Evolutionary conservation across 225 moss, liverwort and hornwort genomes (phyloP).

Genomic region (Rhytidiadelphus loreus): DNA sequence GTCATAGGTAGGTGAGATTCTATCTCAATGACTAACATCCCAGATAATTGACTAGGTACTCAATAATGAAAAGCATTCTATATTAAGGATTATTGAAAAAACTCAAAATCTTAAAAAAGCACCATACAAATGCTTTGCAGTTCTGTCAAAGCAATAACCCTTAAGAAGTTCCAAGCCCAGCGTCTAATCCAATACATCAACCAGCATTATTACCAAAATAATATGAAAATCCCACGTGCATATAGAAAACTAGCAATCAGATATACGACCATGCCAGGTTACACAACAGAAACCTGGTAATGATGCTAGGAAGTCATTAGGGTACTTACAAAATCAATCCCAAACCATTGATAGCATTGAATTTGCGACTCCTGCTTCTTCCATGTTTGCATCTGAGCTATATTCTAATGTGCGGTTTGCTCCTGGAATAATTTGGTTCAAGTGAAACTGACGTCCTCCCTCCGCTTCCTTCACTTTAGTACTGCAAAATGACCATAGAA

Average conservation of each 20-base stretch:
- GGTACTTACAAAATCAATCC: slow-evolving; percentile 43
- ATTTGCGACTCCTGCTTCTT: slow-evolving; percentile 79
- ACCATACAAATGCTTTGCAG: not conserved
- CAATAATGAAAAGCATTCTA: not conserved
- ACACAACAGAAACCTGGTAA: not conserved
- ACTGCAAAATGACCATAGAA: slow-evolving; percentile 89
- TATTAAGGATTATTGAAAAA: not conserved
- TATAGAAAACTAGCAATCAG: not conserved
- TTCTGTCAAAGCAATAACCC: not conserved
- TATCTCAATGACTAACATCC: not conserved
- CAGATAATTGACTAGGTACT: not conserved
- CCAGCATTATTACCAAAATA: not conserved
- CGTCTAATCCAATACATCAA: not conserved
- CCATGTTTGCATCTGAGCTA: slow-evolving; percentile 56
- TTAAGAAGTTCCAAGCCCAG: not conserved
- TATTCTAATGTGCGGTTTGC: slow-evolving; percentile 54
- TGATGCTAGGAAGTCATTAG: not conserved
- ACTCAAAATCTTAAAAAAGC: not conserved
- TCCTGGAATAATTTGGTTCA: slow-evolving; percentile 83
- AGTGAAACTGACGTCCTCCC: slow-evolving; percentile 65
- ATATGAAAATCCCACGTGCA: not conserved
- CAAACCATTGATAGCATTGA: slow-evolving; percentile 87
- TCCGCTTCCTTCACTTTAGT: slow-evolving; percentile 73
- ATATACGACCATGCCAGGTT: not conserved
- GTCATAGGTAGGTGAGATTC: not conserved